Percentiles rank a stretch among this genome's conserved stretches.
Evolutionary conservation across 2,329 filamentous ascomycete genomes (phyloP).

Genomic region (Colletotrichum lupini): DNA sequence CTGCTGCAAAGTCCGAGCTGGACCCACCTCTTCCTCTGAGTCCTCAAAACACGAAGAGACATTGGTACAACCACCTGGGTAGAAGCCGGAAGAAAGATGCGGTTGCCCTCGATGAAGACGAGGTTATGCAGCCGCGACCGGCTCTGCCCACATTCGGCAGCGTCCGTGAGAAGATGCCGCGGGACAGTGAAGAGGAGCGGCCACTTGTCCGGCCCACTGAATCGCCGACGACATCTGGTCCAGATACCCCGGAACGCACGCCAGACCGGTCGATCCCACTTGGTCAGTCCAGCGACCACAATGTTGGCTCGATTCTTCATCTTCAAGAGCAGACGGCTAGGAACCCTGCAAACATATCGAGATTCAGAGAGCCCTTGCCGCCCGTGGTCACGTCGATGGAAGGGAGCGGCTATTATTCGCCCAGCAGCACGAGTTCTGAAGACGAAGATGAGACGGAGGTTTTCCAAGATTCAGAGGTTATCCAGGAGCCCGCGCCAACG

Average conservation of each 20-base stretch:
- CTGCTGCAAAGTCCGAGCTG: constrained; percentile 48
- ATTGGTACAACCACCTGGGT: constrained; percentile 59
- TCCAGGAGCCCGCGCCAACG: constrained; percentile 21
- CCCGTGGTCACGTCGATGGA: constrained; percentile 78
- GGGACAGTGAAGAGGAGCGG: constrained; percentile 67
- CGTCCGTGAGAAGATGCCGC: constrained; percentile 71
- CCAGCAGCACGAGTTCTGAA: constrained; percentile 59
- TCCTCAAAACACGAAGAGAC: constrained; percentile 51
- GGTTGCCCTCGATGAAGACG: constrained; percentile 66
- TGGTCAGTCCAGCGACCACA: constrained; percentile 70
- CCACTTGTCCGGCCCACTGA: constrained; percentile 67
- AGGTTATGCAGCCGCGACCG: constrained; percentile 79
- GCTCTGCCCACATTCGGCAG: constrained; percentile 81
- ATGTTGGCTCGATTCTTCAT: constrained; percentile 64
- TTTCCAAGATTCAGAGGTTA: constrained; percentile 13
- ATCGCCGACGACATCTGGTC: constrained; percentile 41
- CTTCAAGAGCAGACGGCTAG: constrained; percentile 62
- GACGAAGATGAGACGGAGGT: constrained; percentile 46
- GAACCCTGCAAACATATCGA: constrained; percentile 66
- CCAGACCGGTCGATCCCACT: constrained; percentile 46
- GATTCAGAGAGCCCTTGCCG: constrained; percentile 73
- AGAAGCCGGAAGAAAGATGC: constrained; percentile 63
- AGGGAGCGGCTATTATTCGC: constrained; percentile 71
- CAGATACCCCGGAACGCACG: constrained; percentile 38
- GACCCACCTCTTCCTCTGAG: constrained; percentile 53